Conservation (phyloP, 257 asterid species). For the Lavandula angustifolia region DNA sequence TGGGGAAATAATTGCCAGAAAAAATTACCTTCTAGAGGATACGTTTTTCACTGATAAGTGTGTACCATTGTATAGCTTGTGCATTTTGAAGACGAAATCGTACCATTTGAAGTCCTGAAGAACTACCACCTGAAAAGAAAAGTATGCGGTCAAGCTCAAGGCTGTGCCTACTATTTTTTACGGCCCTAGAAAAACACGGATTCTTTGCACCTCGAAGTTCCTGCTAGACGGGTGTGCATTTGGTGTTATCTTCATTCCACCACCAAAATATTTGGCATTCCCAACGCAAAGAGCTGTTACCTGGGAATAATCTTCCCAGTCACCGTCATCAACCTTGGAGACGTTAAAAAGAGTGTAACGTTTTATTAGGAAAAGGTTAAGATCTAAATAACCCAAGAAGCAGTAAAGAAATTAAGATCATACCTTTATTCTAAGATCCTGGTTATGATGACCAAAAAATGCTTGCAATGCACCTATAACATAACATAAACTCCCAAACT, state of each 20-base stretch:
- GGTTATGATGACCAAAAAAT: constrained; percentile 69
- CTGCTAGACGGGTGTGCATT: constrained; percentile 70
- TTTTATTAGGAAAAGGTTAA: constrained; percentile 19
- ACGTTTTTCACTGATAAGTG: constrained; percentile 82
- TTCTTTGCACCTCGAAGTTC: constrained; percentile 63
- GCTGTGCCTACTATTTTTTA: not conserved
- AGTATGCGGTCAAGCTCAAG: constrained; percentile 15
- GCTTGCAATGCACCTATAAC: constrained; percentile 91
- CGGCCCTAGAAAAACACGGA: not conserved
- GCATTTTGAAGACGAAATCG: constrained; percentile 72
- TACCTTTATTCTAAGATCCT: constrained; percentile 84
- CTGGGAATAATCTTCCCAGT: constrained; percentile 77
- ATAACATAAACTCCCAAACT: constrained; percentile 81
- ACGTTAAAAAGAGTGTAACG: constrained; percentile 21
- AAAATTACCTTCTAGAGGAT: constrained; percentile 64
- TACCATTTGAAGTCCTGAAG: constrained; percentile 91
- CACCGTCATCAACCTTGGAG: constrained; percentile 71
- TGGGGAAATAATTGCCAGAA: constrained; percentile 18
- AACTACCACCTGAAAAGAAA: constrained; percentile 60
- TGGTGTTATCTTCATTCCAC: constrained; percentile 94
- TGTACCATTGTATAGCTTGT: constrained; percentile 80
- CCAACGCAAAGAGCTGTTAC: constrained; percentile 91
- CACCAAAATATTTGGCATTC: constrained; percentile 91
- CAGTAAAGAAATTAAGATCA: not conserved
- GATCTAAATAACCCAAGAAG: not conserved